These are phyloP conservation scores for Antrodiella citrinella DNA, from an alignment of 768 basidiomycete species.

Conservation along the genomic window DNA sequence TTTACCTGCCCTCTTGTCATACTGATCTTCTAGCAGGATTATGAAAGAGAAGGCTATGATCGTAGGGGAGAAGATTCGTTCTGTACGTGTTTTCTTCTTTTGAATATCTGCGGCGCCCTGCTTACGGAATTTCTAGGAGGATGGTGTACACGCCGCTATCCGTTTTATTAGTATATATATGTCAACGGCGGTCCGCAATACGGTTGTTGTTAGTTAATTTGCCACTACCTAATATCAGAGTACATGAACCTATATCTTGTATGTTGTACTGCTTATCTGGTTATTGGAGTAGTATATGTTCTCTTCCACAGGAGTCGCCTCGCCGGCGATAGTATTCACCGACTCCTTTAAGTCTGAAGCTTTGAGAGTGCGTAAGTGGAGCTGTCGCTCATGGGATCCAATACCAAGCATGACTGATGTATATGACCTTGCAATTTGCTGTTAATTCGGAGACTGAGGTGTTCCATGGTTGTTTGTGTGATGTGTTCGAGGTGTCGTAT, in stretches of 20 bases:
- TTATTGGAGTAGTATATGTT: too few species aligned
- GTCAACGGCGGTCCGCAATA: constrained; percentile 24
- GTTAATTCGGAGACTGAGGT: too few species aligned
- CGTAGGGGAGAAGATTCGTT: constrained; percentile 36
- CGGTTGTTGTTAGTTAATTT: neutral
- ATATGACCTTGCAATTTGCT: too few species aligned
- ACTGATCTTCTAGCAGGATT: constrained; percentile 22
- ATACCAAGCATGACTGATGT: too few species aligned
- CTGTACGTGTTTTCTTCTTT: constrained; percentile 19
- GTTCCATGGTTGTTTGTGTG: too few species aligned
- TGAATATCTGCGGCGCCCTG: neutral
- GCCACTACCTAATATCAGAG: neutral
- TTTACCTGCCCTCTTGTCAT: neutral
- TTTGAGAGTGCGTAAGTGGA: too few species aligned
- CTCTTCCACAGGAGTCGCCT: too few species aligned
- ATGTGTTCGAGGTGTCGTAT: too few species aligned
- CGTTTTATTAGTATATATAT: constrained; percentile 48
- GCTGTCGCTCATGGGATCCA: too few species aligned
- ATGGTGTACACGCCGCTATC: constrained; percentile 52
- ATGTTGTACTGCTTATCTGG: neutral
- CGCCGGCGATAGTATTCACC: too few species aligned
- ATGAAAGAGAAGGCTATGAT: constrained; percentile 56
- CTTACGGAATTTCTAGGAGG: constrained; percentile 28
- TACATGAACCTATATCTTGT: neutral
- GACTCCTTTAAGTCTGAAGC: too few species aligned